Evolutionary conservation across 148 eudicot genomes (phyloP).

Genomic region (Rhododendron williamsianum): DNA sequence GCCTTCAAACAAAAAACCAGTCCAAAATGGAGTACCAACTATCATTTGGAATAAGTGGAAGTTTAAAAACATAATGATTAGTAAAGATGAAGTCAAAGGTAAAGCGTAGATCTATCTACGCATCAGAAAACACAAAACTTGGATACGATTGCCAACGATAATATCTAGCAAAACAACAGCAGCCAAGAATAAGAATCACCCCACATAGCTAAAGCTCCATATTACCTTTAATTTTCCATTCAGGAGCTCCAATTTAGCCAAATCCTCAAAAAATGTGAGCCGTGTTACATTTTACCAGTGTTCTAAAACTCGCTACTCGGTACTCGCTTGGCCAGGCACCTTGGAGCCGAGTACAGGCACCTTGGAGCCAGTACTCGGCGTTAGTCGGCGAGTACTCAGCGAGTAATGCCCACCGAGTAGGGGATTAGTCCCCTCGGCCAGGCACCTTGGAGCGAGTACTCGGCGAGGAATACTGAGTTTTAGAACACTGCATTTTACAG

Average conservation of each 20-base stretch:
- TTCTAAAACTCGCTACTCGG: too few species aligned
- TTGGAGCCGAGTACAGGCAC: too few species aligned
- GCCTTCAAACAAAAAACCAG: background rate
- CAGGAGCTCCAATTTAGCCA: background rate
- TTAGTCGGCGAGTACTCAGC: too few species aligned
- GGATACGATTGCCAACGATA: background rate
- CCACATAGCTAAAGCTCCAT: background rate
- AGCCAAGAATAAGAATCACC: background rate
- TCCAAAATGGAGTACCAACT: background rate
- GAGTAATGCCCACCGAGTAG: too few species aligned
- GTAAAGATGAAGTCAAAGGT: background rate
- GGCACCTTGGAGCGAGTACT: too few species aligned
- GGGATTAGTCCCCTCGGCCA: too few species aligned
- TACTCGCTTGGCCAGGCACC: too few species aligned
- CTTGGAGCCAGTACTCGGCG: too few species aligned
- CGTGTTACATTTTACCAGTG: background rate
- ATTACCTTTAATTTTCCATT: background rate
- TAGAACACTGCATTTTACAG: background rate
- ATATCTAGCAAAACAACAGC: background rate
- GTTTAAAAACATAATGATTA: background rate
- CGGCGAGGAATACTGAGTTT: too few species aligned
- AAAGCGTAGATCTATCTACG: background rate
- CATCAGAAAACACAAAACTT: background rate
- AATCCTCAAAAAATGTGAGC: background rate
- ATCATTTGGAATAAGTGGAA: background rate